Conservation (phyloP, 2,329 filamentous ascomycete species). For the Calonectria pteridis region DNA sequence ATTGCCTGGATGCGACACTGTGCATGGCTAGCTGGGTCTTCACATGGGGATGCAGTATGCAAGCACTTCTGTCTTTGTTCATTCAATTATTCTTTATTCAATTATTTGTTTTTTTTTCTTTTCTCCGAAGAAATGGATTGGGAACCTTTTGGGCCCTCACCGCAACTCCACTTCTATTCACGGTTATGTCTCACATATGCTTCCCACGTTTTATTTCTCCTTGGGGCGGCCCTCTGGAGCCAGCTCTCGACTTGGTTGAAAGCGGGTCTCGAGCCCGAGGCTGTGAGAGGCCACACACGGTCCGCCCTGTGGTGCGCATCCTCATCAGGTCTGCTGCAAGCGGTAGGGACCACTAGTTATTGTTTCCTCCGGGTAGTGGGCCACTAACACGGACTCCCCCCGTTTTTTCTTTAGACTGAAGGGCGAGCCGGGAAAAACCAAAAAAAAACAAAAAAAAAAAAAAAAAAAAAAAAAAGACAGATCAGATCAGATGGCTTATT, state of each 20-base stretch:
- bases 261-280: background rate
- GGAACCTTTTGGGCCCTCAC: background rate
- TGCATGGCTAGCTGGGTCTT: background rate
- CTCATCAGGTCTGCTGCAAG: background rate
- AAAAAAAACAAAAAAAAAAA: background rate
- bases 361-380: background rate
- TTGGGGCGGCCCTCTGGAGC: background rate
- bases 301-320: background rate
- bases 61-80: conserved; percentile 6
- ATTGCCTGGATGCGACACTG: background rate
- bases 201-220: conserved; percentile 9
- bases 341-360: no score
- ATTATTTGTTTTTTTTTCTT: background rate
- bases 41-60: conserved; percentile 12
- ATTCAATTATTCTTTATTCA: background rate
- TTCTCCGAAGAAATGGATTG: background rate
- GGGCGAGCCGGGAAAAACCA: background rate
- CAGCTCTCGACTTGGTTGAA: background rate
- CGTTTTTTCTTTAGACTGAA: background rate
- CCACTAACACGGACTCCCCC: background rate
- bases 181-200: background rate
- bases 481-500: conserved; percentile 2
- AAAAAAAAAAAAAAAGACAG: background rate
- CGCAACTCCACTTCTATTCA: background rate
- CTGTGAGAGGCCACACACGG: background rate